A percentile compares a stretch with the other conserved stretches of the same genome.
These are phyloP conservation scores for Ceraceosorus guamensis DNA, from an alignment of 1,284 basidiomycete species.

Conservation along the genomic window DNA sequence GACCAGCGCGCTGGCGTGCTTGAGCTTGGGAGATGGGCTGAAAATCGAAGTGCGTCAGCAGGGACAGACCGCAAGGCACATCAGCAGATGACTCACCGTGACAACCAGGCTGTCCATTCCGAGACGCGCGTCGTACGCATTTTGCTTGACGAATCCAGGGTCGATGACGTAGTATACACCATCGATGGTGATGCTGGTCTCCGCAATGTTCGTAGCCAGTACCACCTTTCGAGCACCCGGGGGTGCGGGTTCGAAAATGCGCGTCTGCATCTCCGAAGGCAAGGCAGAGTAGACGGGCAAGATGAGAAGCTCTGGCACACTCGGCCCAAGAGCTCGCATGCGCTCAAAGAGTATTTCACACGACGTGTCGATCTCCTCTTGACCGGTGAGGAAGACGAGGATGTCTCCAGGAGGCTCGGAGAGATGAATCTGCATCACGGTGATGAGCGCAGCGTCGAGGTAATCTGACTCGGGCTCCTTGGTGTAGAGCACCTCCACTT, in stretches of 20 bases:
- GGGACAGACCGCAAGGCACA: not conserved
- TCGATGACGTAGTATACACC: conserved; percentile 98
- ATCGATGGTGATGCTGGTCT: conserved; percentile 95
- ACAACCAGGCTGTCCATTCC: conserved; percentile 99
- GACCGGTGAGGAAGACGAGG: conserved; percentile 92
- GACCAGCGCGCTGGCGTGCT: conserved; percentile 86
- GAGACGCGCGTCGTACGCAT: conserved; percentile 90
- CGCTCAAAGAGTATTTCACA: conserved; percentile 96
- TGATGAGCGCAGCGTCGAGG: conserved; percentile 93
- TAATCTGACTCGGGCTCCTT: conserved; percentile 99
- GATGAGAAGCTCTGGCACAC: conserved; percentile 92
- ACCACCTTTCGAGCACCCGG: conserved; percentile 94
- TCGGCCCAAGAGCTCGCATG: conserved; percentile 93
- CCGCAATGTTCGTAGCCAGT: conserved; percentile 96
- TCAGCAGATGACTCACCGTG: conserved; percentile 52
- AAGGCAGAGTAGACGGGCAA: conserved; percentile 95
- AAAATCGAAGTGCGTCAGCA: not conserved
- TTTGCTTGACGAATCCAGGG: conserved; percentile 97
- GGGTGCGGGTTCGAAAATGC: conserved; percentile 94
- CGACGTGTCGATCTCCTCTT: conserved; percentile 95
- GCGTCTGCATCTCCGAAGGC: conserved; percentile 92
- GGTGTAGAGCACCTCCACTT: conserved; percentile 93
- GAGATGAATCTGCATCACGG: conserved; percentile 97
- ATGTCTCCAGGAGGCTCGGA: conserved; percentile 95
- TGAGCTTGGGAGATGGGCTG: conserved; percentile 93